Base-by-base conservation (phyloP, 345 rosid species). In the Citrus sp. region DNA sequence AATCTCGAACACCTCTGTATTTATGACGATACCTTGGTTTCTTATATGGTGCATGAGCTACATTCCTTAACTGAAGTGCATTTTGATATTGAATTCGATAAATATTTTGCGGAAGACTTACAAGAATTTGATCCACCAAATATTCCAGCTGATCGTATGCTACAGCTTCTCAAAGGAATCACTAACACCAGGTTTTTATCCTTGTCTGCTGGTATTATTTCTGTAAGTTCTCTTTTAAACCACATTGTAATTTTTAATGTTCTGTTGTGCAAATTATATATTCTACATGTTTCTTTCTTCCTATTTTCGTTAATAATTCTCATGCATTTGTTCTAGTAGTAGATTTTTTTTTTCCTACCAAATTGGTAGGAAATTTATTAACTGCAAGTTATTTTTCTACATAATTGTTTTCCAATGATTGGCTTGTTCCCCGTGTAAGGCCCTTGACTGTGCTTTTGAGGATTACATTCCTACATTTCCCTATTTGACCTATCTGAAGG, bases 81-180 rank as follows among this genome's bases (percentile, higher is more conserved):
- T 55, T 19, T 66, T 10, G 34, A 63, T 62, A 30, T 27, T 46
- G 51, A 46, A 46, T 46, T 46, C 51, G 51, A 46, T 10, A 46
- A 46, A 46, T 46, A 46, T 46, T 12, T 46, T 46, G 51, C 3
- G 16, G 51, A 46, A 46, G 51, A 46, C 51, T 46, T 46, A 4
- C 18, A 46, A 46, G 51, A 46, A 46, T 46, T 46, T 46, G 51
- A 46, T 46, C 51, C 51, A 12, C 51, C 51, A 13, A 46, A 46
- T 46, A 46, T 46, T 46, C 51, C 51, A n/a, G 56, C 38, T 60
- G 19, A 75, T 18, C 14, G 18, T 18, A 19, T 30, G 19, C 10
- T 76, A n/a, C 49, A 76, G 18, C 54, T 76, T 32, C 25, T 64
- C 14, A 64, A 58, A 30, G 78, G 46, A 5, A 67, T 76, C 59